Base-by-base conservation (phyloP, 495 filamentous ascomycete genomes). In the Hypomontagnella monticulosa region DNA sequence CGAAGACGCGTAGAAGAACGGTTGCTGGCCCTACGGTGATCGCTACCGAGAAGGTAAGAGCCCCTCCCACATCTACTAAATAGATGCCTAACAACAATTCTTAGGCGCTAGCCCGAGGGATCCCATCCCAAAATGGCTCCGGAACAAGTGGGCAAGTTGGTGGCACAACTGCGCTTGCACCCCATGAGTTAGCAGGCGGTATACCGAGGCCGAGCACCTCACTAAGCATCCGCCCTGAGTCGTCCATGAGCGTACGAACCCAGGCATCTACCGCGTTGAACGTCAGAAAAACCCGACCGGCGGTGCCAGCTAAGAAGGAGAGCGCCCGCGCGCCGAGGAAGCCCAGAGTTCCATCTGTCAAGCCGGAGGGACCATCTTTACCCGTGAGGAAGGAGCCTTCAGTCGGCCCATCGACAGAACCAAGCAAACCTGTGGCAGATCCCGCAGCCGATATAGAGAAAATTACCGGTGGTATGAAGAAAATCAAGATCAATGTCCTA, bases 401-500 rank as follows among this genome's bases (percentile, higher is more conserved):
- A 14, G 18, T 50, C 4, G 30, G 4, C 44, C 27, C 36, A 51
- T 49, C 65, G 11, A 38, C 52, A 15, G 48, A 58, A 5, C 38
- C 69, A 3, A 19, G 53, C 0, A 23, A 67, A 15, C 6, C 63
- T 14, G 19, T 60, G 27, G 57, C 48, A 37, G 44, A 53, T 59
- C 73, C 58, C 49, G 42, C 49, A 27, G 64, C 76, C 58, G 58
- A 81, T 75, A 72, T 93, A 16, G 89, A 93, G 48, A 79, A 75
- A 16, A 76, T 95, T 30, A 83, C 89, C 0, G 79, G 82, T n/a
- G 86, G 85, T 10, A 82, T 94, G 73, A 88, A 88, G 67, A 90
- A 87, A 65, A 87, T 96, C 65, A 93, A 89, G 67, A 80, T 96
- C 46, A 91, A 87, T 41, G 79, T 94, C 38, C 80, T 91, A 0